Conservation (phyloP, 2,329 filamentous ascomycete species). For the Talaromyces sp. region DNA sequence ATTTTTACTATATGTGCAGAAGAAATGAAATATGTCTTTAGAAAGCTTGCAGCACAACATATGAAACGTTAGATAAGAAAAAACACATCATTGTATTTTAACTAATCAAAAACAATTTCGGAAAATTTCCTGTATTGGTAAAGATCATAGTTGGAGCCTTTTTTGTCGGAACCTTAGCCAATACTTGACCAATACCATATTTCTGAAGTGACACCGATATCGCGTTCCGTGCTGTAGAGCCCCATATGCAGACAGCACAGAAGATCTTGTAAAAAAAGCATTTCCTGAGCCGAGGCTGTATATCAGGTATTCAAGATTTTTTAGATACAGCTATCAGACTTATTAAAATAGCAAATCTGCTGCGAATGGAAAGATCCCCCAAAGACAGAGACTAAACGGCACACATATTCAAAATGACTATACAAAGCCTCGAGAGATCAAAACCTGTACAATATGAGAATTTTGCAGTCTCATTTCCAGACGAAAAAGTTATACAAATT, state of each 20-base stretch:
- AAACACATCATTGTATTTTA: not conserved
- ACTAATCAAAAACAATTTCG: not conserved
- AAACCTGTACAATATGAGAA: not conserved
- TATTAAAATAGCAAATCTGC: not conserved
- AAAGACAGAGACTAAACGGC: not conserved
- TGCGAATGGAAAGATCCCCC: not conserved
- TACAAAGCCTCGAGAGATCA: not conserved
- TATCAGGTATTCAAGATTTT: no score
- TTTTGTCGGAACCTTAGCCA: no score
- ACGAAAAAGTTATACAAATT: constrained; percentile 34
- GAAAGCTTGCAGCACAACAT: not conserved
- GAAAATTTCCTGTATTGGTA: not conserved
- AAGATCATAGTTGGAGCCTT: not conserved
- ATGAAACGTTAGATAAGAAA: not conserved
- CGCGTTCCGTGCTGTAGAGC: not conserved
- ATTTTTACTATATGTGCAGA: not conserved
- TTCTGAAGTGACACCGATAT: not conserved
- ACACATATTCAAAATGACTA: not conserved
- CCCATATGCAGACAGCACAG: not conserved
- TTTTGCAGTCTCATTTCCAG: constrained; percentile 6
- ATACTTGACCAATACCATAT: not conserved
- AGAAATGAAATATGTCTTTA: not conserved
- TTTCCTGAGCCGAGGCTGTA: not conserved
- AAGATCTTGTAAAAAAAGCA: not conserved
- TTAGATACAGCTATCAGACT: no score